Base-by-base conservation (phyloP, 1,284 basidiomycete genomes). In the Pseudozyma sp. region DNA sequence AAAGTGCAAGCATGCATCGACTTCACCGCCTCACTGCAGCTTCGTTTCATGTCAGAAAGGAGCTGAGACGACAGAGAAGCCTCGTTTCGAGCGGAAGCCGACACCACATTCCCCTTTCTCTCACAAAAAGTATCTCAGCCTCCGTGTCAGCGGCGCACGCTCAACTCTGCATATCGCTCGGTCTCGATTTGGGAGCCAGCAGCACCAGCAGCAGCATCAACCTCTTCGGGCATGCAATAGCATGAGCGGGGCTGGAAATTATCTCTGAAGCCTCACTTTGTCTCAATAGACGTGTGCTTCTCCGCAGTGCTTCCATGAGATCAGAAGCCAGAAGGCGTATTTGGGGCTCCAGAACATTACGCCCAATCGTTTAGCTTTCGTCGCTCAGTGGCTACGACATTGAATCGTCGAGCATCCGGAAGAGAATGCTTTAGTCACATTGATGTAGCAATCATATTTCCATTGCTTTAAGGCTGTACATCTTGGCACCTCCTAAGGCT, bases 341-440 rank as follows among this genome's bases (percentile, higher is more conserved):
- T 40, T 13, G 12, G 39, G 39, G 45, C 45, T 47, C 45, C 25
- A 47, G 45, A 47, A 47, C 45, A 47, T 47, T 25, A 14, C 43
- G 43, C 43, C 43, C 13, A 44, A 44, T 19, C 45, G 10, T 47
- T 10, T 6, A 31, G 25, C 25, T 31, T 31, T 31, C 6, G 25
- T 31, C 25, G 25, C 25, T 6, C 25, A 31, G 3, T 31, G 25
- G 25, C 25, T 31, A 6, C 25, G 25, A 31, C 25, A 31, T 31
- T 31, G 25, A 3, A 31, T 31, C 3, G 6, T 31, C 25, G 25
- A 31, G 25, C 25, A 31, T 3, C 25, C 6, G 25, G 25, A 31
- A 31, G 25, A 31, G 6, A 3, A 31, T 31, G 25, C 25, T 31
- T 31, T 31, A 6, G 25, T 31, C 6, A 6, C 25, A 31, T 31